Conservation (phyloP, 352 stramenopile species). For the Albugo candida region DNA sequence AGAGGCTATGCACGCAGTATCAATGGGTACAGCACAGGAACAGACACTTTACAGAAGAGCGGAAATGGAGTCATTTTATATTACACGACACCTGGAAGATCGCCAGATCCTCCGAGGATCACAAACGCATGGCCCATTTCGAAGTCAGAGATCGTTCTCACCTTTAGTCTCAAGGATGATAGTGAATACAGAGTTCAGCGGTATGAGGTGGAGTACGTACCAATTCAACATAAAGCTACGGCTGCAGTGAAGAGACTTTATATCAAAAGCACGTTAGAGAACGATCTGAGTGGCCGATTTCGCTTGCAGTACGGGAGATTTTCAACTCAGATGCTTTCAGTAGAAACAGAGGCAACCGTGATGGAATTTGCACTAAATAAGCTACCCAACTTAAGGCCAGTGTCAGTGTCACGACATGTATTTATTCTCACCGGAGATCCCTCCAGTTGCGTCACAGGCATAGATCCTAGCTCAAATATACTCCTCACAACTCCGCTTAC, state of each 20-base stretch:
- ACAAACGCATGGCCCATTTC: constrained; percentile 28
- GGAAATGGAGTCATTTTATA: constrained; percentile 36
- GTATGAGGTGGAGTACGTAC: too few species aligned
- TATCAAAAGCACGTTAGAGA: constrained; percentile 20
- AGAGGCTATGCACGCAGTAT: constrained; percentile 39
- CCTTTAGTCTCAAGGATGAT: constrained; percentile 8
- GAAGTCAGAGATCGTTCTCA: constrained; percentile 21
- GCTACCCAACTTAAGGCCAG: constrained; percentile 27
- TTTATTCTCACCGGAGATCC: constrained; percentile 24
- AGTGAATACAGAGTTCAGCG: constrained; percentile 4
- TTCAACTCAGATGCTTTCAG: constrained; percentile 21
- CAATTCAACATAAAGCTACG: too few species aligned
- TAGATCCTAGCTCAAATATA: constrained; percentile 14
- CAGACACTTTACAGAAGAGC: constrained; percentile 28
- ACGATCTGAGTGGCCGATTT: constrained; percentile 48
- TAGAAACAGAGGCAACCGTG: constrained; percentile 22
- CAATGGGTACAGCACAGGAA: constrained; percentile 44
- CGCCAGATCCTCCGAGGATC: constrained; percentile 19
- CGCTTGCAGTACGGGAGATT: constrained; percentile 38
- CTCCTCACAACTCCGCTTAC: constrained; percentile 25
- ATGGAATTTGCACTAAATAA: constrained; percentile 18
- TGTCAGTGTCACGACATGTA: constrained; percentile 20
- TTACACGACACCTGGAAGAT: constrained; percentile 14
- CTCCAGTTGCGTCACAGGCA: constrained; percentile 17
- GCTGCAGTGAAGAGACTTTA: constrained; percentile 20